phyloP scores from a whole-genome alignment of 164 flowering plant species.

The Chimonanthus praecox region DNA sequence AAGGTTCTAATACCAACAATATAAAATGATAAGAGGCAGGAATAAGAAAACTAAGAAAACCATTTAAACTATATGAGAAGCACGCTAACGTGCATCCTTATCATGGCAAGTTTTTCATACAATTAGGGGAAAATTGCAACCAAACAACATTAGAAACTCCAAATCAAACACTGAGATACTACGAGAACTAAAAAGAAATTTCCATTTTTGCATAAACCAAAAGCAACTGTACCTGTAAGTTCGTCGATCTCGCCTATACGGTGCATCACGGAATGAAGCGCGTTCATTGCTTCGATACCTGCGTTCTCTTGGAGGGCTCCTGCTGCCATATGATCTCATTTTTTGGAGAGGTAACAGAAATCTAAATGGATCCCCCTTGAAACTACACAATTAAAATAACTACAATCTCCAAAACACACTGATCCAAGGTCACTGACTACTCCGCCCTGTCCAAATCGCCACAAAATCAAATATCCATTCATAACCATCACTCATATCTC shows the following conservation, averaged over 20 bases:
- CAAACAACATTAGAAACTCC: background rate
- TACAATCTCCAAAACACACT: background rate
- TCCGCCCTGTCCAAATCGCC: constrained; percentile 23
- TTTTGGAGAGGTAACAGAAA: background rate
- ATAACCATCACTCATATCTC: constrained; percentile 12
- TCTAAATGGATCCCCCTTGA: background rate
- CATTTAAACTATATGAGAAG: no score
- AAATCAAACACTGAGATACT: background rate
- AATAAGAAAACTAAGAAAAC: no score
- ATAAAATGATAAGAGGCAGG: no score
- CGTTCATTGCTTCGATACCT: constrained; percentile 27
- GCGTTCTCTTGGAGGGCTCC: constrained; percentile 27
- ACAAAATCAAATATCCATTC: constrained; percentile 22
- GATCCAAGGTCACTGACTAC: constrained; percentile 4
- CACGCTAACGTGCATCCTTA: no score
- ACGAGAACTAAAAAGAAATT: background rate
- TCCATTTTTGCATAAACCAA: background rate
- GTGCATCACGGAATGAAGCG: constrained; percentile 27
- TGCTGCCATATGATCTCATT: constrained; percentile 22
- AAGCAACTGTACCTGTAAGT: constrained; percentile 15
- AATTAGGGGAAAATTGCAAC: background rate
- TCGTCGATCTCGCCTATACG: constrained; percentile 30
- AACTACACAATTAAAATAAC: constrained; percentile 6
- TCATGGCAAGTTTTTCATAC: no score
- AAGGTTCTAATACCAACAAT: no score